Evolutionary conservation across 352 stramenopile genomes (phyloP), one percentile per base, ranked within the genome.

Genomic region (Phytopythium boreale): DNA sequence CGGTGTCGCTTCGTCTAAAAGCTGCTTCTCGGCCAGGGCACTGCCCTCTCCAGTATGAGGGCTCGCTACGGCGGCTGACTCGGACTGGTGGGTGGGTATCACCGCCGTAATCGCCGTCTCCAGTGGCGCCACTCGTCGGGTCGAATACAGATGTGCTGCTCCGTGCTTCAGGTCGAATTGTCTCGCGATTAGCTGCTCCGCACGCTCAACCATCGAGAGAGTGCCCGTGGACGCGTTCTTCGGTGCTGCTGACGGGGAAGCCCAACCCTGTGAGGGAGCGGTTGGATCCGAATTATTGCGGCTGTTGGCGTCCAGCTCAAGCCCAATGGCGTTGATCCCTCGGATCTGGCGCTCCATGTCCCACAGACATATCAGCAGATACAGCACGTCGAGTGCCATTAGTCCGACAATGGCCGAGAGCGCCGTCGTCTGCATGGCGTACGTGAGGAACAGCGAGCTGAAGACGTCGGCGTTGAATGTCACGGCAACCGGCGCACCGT

Each of bases 391-490:
- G 24, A 64, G 51, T 2, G 24, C n/a, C 63, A 74, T 68, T 6
- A 74, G 49, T 49, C 61, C 62, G 20, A 70, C 15, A n/a, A 57
- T 67, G 17, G 55, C 64, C 43, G 51, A 64, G 4, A 70, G 47
- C 12, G 66, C 59, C 24, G 62, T 62, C 12, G 66, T 67, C 22
- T 74, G 67, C 62, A 64, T 67, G 34, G 61, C 71, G 43, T 70
- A 74, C 22, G 70, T 64, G 17, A 71, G 37, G 44, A 74, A 76
- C 9, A 74, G 62, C 4, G 70, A 51, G 27, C 66, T 76, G 49
- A 61, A 76, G 31, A 76, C 44, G 26, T 75, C 65, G 14, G 64
- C 49, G 37, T 66, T 67, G 34, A 75, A 61, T 1, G 46, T 61
- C 37, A 72, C 51, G n/a, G 57, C 44, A 14, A 66, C 66, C 2